Evolutionary conservation across 495 filamentous ascomycete species (phyloP), one percentile per base, ranked within the genome.

Genomic region (Terfezia boudieri): DNA sequence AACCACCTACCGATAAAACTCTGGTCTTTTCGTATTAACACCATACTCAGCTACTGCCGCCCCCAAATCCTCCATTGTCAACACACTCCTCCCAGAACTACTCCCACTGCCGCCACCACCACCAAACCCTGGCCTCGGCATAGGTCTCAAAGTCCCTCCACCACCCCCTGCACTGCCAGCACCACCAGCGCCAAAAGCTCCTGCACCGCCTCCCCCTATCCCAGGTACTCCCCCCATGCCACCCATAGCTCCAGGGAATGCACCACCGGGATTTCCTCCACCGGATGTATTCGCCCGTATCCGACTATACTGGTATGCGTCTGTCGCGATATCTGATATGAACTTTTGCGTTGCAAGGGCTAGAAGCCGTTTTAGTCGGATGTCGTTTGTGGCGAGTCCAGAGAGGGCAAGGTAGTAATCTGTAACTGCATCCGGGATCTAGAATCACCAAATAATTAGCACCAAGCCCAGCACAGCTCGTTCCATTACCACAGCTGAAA

Each of bases 31-130:
- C 11, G 95, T 82, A 67, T 92, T 96, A 52, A 96, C 87, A 0
- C 92, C 90, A 70, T 94, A 96, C 70, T 96, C 90, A 0, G 83
- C 82, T 17, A 95, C 90, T 7, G 90, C 90, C 83, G 93, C 94
- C 2, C 90, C 90, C 62, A 98, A 66, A 73, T 98, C 90, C 70
- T 98, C 90, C 90, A 98, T 96, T 7, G 92, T 96, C 56, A 98
- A 70, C 58, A 98, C 90, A 37, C 90, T 95, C 52, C 89, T 76
- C 43, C 89, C 90, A 68, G 90, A 84, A 46, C 82, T 83, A 0
- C 88, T 86, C 23, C 87, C 92, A 52, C 83, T 83, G 0, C 89
- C 90, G 58, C 89, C 90, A 60, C 87, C 89, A 10, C 87, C 90
- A 8, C 62, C 63, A 68, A 83, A 96, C 6, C 90, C 92, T 22